phyloP scores from a whole-genome alignment of 495 filamentous ascomycete species.

The Hypoxylon perforatum region DNA sequence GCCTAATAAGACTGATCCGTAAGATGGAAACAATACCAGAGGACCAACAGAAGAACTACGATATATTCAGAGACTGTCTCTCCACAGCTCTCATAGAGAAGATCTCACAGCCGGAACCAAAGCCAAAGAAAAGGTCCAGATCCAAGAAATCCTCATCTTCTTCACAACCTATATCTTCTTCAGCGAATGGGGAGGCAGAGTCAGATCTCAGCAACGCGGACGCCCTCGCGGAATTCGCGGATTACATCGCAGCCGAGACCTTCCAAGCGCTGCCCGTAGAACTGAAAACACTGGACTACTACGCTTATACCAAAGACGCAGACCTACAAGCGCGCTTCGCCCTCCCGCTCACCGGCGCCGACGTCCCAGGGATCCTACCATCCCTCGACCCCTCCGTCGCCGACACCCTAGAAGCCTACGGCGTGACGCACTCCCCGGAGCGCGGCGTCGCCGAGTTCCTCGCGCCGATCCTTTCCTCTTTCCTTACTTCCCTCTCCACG shows the following conservation, averaged over 20 bases:
- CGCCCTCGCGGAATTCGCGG: constrained; percentile 77
- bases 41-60: constrained; percentile 64
- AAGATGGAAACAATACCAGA: constrained; percentile 28
- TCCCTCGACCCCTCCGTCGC: constrained; percentile 59
- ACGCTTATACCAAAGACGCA: constrained; percentile 60
- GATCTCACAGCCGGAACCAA: constrained; percentile 55
- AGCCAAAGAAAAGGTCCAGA: constrained; percentile 55
- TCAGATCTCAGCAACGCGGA: constrained; percentile 54
- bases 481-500: constrained; percentile 63
- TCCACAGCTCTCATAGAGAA: constrained; percentile 60
- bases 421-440: constrained; percentile 58
- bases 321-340: constrained; percentile 61
- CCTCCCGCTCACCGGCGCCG: constrained; percentile 54
- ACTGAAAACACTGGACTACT: constrained; percentile 71
- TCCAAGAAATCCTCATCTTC: constrained; percentile 51
- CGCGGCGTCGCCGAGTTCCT: constrained; percentile 64
- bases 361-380: constrained; percentile 48
- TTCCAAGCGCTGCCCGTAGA: constrained; percentile 70
- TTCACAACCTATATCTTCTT: background rate
- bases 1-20: background rate
- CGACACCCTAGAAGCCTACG: constrained; percentile 73
- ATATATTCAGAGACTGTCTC: constrained; percentile 75
- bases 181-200: constrained; percentile 3
- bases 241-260: constrained; percentile 77
- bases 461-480: constrained; percentile 67